Percentiles rank a stretch among this genome's conserved stretches.
phyloP scores from a whole-genome alignment of 2,329 filamentous ascomycete species.

The Aspergillus piperis region DNA sequence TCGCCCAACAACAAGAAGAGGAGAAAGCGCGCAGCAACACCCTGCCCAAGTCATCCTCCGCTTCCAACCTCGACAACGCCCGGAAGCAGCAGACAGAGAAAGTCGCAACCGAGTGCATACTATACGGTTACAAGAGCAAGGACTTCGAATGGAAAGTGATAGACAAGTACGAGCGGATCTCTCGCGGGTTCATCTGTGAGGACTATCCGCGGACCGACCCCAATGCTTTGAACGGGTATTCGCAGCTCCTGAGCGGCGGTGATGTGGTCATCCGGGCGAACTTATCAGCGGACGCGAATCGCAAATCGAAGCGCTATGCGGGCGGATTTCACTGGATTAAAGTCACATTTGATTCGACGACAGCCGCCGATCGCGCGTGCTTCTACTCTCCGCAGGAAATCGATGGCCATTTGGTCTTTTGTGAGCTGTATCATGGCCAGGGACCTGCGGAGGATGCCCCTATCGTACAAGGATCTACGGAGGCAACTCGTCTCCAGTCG shows the following conservation, averaged over 20 bases:
- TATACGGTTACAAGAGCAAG: constrained; percentile 78
- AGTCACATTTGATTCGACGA: constrained; percentile 73
- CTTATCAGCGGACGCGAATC: constrained; percentile 71
- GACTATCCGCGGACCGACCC: constrained; percentile 89
- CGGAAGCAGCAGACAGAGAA: constrained; percentile 45
- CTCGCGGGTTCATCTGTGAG: constrained; percentile 78
- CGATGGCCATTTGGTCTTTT: constrained; percentile 69
- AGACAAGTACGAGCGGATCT: constrained; percentile 82
- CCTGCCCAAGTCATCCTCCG: constrained; percentile 43
- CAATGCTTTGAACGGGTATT: constrained; percentile 67
- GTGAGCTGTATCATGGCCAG: constrained; percentile 68
- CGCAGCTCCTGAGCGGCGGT: constrained; percentile 70
- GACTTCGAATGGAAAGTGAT: constrained; percentile 77
- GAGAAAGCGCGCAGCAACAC: constrained; percentile 38
- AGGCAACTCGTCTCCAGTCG: constrained; percentile 26
- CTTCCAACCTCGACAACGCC: constrained; percentile 42
- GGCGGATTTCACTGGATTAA: constrained; percentile 93
- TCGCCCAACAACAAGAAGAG: constrained; percentile 48
- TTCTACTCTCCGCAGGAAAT: constrained; percentile 72
- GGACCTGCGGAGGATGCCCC: constrained; percentile 66
- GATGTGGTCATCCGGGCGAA: constrained; percentile 68
- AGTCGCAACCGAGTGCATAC: constrained; percentile 74
- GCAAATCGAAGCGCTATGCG: constrained; percentile 76
- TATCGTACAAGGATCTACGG: constrained; percentile 53
- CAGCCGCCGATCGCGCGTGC: constrained; percentile 69